These are phyloP conservation scores for Podila clonocystis DNA, from an alignment of 192 early-diverging fungal species.

Conservation along the genomic window DNA sequence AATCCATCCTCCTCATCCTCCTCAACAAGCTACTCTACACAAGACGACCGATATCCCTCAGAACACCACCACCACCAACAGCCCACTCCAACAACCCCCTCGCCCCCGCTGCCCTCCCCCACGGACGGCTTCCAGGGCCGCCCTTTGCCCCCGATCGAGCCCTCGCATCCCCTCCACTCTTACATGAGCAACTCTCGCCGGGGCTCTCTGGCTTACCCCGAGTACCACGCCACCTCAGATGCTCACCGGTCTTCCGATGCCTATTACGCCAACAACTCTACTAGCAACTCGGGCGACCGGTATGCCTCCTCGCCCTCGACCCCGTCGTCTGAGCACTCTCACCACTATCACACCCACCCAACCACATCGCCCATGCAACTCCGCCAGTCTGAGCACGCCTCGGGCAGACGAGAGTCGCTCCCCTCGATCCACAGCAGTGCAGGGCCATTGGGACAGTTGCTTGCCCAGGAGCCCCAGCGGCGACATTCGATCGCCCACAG, in stretches of 20 bases:
- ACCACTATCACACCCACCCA: slow-evolving; percentile 19
- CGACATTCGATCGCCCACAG: slow-evolving; percentile 49
- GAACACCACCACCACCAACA: slow-evolving; percentile 11
- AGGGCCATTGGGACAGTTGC: slow-evolving; percentile 41
- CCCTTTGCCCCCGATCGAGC: slow-evolving; percentile 39
- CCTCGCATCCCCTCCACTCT: slow-evolving; percentile 30
- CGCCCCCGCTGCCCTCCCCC: slow-evolving; percentile 40
- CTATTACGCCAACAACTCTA: slow-evolving; percentile 5
- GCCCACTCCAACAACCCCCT: slow-evolving; percentile 27
- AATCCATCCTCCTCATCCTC: neutral
- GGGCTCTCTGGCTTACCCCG: slow-evolving; percentile 35
- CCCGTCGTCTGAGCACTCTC: neutral
- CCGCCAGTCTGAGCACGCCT: slow-evolving; percentile 43
- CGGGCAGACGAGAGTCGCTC: slow-evolving; percentile 40
- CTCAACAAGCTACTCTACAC: neutral
- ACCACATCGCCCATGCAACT: slow-evolving; percentile 49
- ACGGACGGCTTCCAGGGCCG: slow-evolving; percentile 40
- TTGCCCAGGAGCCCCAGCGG: slow-evolving; percentile 47
- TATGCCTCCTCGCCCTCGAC: slow-evolving; percentile 8
- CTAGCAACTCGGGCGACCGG: neutral
- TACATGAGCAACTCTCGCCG: slow-evolving; percentile 44
- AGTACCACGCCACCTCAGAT: slow-evolving; percentile 15
- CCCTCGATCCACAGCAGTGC: slow-evolving; percentile 50
- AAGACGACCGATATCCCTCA: neutral
- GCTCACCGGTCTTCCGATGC: slow-evolving; percentile 21